These are phyloP conservation scores for Hypoxylon rubiginosum DNA, from an alignment of 2,329 filamentous ascomycete species.

Conservation along the genomic window DNA sequence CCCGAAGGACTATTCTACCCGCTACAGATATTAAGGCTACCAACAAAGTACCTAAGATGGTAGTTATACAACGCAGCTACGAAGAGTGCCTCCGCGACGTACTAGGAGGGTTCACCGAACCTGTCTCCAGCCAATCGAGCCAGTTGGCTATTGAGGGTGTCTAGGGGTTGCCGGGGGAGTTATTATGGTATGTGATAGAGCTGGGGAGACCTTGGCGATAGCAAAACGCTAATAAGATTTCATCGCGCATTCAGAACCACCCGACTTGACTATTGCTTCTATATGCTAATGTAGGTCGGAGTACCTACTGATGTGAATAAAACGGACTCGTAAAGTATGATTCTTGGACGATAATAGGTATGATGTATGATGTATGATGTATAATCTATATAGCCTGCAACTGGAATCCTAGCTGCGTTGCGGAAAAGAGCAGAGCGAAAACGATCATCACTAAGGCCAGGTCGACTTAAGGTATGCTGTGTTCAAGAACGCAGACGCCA, in stretches of 20 bases:
- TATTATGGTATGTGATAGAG: conserved; percentile 29
- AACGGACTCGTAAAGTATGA: neutral
- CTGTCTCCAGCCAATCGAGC: neutral
- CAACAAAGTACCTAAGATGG: too few species aligned
- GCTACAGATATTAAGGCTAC: conserved; percentile 49
- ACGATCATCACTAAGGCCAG: neutral
- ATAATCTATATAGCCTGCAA: neutral
- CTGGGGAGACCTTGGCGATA: conserved; percentile 1
- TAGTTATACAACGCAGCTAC: neutral
- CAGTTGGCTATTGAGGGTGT: neutral
- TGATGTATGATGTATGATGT: neutral
- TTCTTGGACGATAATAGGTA: neutral
- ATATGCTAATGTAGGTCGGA: conserved; percentile 16
- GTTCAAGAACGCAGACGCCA: neutral
- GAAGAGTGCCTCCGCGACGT: neutral
- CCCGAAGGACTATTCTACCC: conserved; percentile 77
- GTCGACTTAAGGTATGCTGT: neutral
- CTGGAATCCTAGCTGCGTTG: neutral
- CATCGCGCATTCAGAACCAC: conserved; percentile 9
- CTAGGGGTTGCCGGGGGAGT: conserved; percentile 10
- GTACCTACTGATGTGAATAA: conserved; percentile 1
- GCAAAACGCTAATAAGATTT: conserved; percentile 27
- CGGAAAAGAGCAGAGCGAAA: neutral
- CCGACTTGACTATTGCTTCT: neutral
- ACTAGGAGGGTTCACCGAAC: neutral